A percentile compares a stretch with the other conserved stretches of the same genome.
These are phyloP conservation scores for Trichoderma sp. DNA, from an alignment of 2,329 filamentous ascomycete species.

Conservation along the genomic window DNA sequence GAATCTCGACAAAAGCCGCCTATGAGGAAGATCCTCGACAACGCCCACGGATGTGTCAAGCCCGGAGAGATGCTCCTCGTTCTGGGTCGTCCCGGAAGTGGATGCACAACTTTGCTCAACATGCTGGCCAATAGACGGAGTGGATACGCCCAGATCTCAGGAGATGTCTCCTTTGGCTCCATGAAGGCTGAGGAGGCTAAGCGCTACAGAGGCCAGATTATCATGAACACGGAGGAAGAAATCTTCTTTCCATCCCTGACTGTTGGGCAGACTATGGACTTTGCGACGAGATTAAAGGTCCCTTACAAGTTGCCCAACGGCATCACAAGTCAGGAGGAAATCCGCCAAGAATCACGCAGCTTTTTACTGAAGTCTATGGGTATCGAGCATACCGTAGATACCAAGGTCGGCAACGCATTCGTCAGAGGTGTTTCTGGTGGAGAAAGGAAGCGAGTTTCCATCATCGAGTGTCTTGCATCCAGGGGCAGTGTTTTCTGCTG, in stretches of 20 bases:
- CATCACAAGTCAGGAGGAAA: conserved; percentile 40
- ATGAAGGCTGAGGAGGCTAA: conserved; percentile 48
- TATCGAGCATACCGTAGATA: conserved; percentile 59
- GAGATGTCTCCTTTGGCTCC: conserved; percentile 56
- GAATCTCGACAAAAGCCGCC: conserved; percentile 55
- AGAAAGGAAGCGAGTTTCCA: conserved; percentile 66
- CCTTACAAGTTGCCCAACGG: conserved; percentile 48
- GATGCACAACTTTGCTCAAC: conserved; percentile 70
- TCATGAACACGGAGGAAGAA: conserved; percentile 71
- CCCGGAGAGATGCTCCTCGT: conserved; percentile 72
- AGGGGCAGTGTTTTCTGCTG: conserved; percentile 60
- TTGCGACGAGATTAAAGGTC: conserved; percentile 62
- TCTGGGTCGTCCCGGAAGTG: conserved; percentile 64
- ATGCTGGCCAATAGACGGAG: conserved; percentile 62
- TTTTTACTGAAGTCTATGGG: conserved; percentile 57
- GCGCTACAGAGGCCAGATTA: conserved; percentile 55
- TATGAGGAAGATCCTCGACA: conserved; percentile 61
- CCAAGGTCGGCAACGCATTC: conserved; percentile 66
- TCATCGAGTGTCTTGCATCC: conserved; percentile 61
- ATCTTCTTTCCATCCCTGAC: conserved; percentile 64
- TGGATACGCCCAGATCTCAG: conserved; percentile 57
- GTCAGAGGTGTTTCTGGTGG: conserved; percentile 66
- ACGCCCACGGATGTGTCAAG: conserved; percentile 65
- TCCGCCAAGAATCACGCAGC: conserved; percentile 45
- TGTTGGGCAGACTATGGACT: conserved; percentile 67